Conservation (phyloP, 441 rosid genomes). For the Populus hybrid region DNA sequence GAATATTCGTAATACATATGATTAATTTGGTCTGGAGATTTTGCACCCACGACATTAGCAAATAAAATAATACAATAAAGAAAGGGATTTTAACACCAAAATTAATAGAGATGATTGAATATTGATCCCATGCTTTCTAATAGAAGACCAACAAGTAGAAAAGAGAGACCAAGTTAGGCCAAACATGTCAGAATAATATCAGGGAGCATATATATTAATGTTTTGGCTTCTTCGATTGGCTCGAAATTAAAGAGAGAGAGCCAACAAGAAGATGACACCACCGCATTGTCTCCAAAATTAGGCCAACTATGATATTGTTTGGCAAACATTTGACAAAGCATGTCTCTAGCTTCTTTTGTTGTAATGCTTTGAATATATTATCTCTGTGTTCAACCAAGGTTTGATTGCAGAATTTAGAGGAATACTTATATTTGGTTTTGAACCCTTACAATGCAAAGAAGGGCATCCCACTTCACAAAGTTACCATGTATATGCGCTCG, state of each 20-base stretch:
- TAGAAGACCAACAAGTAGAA: conserved; percentile 19
- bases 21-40: conserved; percentile 18
- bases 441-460: not conserved
- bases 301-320: not conserved
- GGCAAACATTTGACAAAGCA: not conserved
- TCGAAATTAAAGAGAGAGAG: not conserved
- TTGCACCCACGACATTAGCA: not conserved
- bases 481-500: not conserved
- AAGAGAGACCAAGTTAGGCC: conserved; percentile 18
- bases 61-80: not conserved
- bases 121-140: conserved; percentile 8
- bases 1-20: conserved; percentile 14
- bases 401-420: not conserved
- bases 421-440: not conserved
- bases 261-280: not conserved
- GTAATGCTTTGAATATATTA: not conserved
- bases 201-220: not conserved
- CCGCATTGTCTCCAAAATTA: not conserved
- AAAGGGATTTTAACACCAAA: not conserved
- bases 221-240: not conserved
- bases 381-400: not conserved
- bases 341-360: not conserved
- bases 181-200: conserved; percentile 10
- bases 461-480: not conserved
- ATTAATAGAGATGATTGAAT: not conserved